Base-by-base conservation (phyloP, 495 filamentous ascomycete species). In the Opeltia flavorubescens region DNA sequence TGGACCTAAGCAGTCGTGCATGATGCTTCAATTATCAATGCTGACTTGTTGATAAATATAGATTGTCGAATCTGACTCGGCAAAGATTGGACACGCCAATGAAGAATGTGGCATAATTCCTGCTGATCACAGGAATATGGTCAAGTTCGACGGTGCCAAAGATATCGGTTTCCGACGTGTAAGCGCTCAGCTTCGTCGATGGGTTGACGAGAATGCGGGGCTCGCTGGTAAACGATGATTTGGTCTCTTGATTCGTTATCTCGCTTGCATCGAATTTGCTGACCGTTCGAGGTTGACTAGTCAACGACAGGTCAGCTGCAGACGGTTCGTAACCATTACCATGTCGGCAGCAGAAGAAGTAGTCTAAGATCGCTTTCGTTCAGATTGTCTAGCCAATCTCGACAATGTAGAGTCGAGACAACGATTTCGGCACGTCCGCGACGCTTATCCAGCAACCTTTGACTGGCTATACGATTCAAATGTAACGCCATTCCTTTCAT, bases 81-180 rank as follows among this genome's bases (percentile, higher is more conserved):
- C 86, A 0, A 75, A 78, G 21, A 86, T 84, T 3, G 77, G 83
- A 30, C 61, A 82, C 27, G 78, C 80, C 4, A 77, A 79, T 39
- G 83, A 84, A 3, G 76, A 78, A 46, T 77, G 80, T 40, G 81
- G 80, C 58, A 81, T 81, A 12, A 84, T 94, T 39, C 81, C 88
- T 46, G 82, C 83, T 1, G 78, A 76, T 13, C 86, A 94, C 58
- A 80, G 80, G 17, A 69, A 75, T 27, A 91, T 94, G 83, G 85
- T 78, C 64, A 91, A 86, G 54, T 94, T 89, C 49, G 77, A 80
- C 20, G 43, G 41, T 33, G 12, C 46, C 24, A 13, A 39, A 8
- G 57, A 59, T 27, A 45, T 51, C 13, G 49, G 48, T 11, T 59
- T 59, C 40, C 45, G 24, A 34, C 52, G 55, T 11, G 44, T 59